Conservation (phyloP, 345 rosid genomes). For the Populus alba region DNA sequence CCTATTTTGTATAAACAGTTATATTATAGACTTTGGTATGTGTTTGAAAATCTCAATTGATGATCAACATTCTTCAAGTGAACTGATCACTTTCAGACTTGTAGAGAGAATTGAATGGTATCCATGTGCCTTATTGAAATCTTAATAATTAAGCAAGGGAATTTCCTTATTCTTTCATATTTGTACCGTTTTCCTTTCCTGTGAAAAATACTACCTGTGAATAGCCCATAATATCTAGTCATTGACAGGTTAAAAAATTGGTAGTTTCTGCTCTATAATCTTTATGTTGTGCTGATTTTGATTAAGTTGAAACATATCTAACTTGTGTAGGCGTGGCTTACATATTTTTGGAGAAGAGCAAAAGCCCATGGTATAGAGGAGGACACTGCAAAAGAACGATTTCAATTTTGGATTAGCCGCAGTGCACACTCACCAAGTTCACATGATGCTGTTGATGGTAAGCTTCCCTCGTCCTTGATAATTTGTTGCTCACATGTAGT, state of each 20-base stretch:
- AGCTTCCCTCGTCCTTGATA: neutral
- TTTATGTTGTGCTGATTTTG: neutral
- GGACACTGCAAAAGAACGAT: slow-evolving; percentile 28
- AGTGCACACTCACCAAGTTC: slow-evolving; percentile 34
- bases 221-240: neutral
- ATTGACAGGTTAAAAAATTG: neutral
- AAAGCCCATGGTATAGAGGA: slow-evolving; percentile 29
- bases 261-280: neutral
- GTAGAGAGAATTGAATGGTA: neutral
- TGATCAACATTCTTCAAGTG: neutral
- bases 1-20: neutral
- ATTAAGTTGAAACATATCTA: neutral
- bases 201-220: neutral
- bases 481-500: neutral
- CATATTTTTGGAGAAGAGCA: slow-evolving; percentile 35
- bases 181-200: neutral
- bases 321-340: slow-evolving; percentile 31
- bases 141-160: neutral
- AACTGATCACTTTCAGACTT: neutral
- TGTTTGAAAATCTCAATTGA: neutral
- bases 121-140: neutral
- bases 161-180: neutral
- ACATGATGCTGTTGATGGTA: slow-evolving; percentile 34
- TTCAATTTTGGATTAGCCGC: slow-evolving; percentile 32
- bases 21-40: neutral